Evolutionary conservation across 352 stramenopile genomes (phyloP), one percentile per base, ranked within the genome.

Genomic region (Phytophthora crassamura): DNA sequence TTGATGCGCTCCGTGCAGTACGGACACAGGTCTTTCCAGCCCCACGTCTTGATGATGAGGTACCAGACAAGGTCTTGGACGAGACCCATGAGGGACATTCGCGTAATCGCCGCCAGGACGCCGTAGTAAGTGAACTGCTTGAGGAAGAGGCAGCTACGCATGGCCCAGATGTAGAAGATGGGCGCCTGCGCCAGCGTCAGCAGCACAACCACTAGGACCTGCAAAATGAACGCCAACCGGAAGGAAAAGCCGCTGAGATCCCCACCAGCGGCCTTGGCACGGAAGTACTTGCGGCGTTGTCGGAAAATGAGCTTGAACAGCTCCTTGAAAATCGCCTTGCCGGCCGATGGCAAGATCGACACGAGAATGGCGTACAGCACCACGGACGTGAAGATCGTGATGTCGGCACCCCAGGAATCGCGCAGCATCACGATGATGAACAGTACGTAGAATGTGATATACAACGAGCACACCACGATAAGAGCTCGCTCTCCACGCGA

Each of bases 221-320:
- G 82, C 18, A 80, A 20, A 4, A 84, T 54, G 47, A 91, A 91
- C 32, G 82, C 80, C 4, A 89, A 47, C 0, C 82, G 74, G 38
- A 88, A 88, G 2, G 78, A 88, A 64, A 89, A 87, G 0, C 64
- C 57, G 0, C 53, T 73, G 1, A 80, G 74, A 61, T 88, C 73
- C 0, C 69, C 76, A 20, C 77, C 77, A 7, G 52, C 40, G 0
- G 78, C 78, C 25, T 82, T 78, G 14, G 83, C 59, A 4, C 80
- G 82, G 30, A 88, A 91, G 43, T 79, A 91, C 57, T 84, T 88
- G 66, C 82, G 82, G 12, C 82, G 69, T 51, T 91, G 82, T 6
- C 80, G 69, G 57, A 91, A 91, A 30, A 91, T 89, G 39, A 91
- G 67, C 67, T 89, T 91, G 58, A 89, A 91, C n/a, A 91, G 72